Conservation (phyloP, 1,284 basidiomycete genomes). For the Salmacisia buchloeana region DNA sequence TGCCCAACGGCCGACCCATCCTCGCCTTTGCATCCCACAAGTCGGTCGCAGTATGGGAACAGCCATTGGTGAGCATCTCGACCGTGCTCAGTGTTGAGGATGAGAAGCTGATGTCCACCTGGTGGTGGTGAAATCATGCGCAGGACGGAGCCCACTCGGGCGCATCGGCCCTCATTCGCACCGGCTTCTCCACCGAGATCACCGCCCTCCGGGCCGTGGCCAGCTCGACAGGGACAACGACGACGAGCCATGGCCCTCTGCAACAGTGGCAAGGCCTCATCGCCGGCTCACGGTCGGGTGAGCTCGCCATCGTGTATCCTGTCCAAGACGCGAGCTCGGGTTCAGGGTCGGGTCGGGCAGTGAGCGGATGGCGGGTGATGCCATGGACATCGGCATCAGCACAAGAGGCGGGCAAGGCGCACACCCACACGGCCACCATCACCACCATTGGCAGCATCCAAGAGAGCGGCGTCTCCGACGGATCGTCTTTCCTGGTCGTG, state of each 20-base stretch:
- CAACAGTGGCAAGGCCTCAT: not conserved
- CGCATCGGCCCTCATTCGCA: conserved; percentile 19
- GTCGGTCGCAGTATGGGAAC: conserved; percentile 30
- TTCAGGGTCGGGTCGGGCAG: no score
- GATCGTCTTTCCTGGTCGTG: not conserved
- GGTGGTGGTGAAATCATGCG: not conserved
- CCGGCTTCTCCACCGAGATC: conserved; percentile 25
- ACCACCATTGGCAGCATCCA: not conserved
- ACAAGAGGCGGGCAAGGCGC: not conserved
- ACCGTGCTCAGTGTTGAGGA: conserved; percentile 14
- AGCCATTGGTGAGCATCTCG: conserved; percentile 17
- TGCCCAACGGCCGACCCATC: conserved; percentile 9
- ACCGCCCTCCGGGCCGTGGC: conserved; percentile 27
- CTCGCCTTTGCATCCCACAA: conserved; percentile 41
- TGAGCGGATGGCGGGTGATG: no score
- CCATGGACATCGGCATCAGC: no score
- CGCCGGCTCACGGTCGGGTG: not conserved
- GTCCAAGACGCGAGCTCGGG: no score
- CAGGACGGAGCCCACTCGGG: conserved; percentile 10
- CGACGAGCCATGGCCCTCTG: not conserved
- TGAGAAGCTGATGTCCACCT: not conserved
- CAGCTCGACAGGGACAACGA: not conserved
- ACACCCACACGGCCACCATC: not conserved
- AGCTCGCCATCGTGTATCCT: not conserved
- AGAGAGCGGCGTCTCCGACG: not conserved